phyloP scores from a whole-genome alignment of 768 basidiomycete genomes.

The Russula sp. region DNA sequence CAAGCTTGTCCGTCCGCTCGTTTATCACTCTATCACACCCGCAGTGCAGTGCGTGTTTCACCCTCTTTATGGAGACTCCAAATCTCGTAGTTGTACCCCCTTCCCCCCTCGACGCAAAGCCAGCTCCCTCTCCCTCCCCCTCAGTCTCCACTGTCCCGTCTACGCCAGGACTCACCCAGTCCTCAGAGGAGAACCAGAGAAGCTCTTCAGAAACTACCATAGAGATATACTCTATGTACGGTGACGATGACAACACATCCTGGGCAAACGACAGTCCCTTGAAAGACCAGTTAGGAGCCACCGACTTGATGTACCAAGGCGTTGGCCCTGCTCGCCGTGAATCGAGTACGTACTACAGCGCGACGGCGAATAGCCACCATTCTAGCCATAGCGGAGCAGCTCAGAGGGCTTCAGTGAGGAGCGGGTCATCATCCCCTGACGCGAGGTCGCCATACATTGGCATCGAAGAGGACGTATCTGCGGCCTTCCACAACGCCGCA shows the following conservation, averaged over 20 bases:
- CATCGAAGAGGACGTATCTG: conserved; percentile 7
- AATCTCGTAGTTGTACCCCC: conserved; percentile 19
- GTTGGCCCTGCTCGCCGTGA: conserved; percentile 5
- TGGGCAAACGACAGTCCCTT: conserved; percentile 27
- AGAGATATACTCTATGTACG: conserved; percentile 86
- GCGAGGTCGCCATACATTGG: conserved; percentile 17
- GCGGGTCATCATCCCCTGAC: conserved; percentile 22
- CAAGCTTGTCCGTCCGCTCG: conserved; percentile 16
- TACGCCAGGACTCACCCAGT: conserved; percentile 34
- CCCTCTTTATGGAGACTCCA: conserved; percentile 23
- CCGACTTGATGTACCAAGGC: conserved; percentile 13
- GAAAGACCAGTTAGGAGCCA: conserved; percentile 32
- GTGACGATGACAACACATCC: conserved; percentile 40
- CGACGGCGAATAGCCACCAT: conserved; percentile 12
- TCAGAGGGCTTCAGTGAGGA: conserved; percentile 34
- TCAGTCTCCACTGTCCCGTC: conserved; percentile 23
- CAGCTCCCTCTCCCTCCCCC: conserved; percentile 1
- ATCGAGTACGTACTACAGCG: conserved; percentile 19
- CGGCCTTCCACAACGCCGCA: not conserved
- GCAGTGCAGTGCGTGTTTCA: not conserved
- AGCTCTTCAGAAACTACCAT: conserved; percentile 69
- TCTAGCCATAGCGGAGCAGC: conserved; percentile 30
- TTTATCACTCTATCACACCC: conserved; percentile 2
- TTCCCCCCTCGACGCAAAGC: conserved; percentile 8
- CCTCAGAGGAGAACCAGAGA: conserved; percentile 39